Base-by-base conservation (phyloP, 179 eudicot genomes). In the Beta macrorhiza region DNA sequence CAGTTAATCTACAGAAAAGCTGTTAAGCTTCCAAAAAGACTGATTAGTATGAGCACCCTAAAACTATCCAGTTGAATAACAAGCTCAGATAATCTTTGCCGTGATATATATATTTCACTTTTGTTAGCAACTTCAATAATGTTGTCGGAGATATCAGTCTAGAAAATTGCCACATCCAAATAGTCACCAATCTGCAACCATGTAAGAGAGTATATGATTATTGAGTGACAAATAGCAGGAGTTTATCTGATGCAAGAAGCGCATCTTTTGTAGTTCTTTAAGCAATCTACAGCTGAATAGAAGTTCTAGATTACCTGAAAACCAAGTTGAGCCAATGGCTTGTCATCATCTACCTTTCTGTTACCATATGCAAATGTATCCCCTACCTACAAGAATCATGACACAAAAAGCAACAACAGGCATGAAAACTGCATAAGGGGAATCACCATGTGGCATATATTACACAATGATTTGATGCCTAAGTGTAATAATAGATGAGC, bases 331-430 rank as follows among this genome's bases (percentile, higher is more conserved):
- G 84, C 89, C 89, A 93, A 83, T 62, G 93, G 77, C 83, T 84
- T 86, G 45, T 89, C 91, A 84, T 86, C 88, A 75, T 93, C 93
- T 7, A 90, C 85, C 84, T 89, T 89, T 32, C 83, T 84, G 69
- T 84, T 89, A 62, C 91, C 89, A 78, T 86, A 71, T 59, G 93
- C 84, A 56, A 76, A 86, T 51, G 97, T 92, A 70, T 80, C 87
- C 17, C 98, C 98, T 67, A 91, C 95, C 98, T 93, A 83, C 76
- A 84, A n/a, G 58, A 51, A 62, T 67, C 58, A 81, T n/a, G 51
- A 49, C 20, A 44, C 16, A 79, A 65, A 14, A 78, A 45, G 45
- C 9, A 17, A 47, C 13, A 22, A 8, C 12, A 42, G 57, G 57
- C 67, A 64, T 83, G 37, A 74, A 47, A 49, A 62, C 0, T 53